These are phyloP conservation scores for Artemisia tridentata DNA, from an alignment of 129 eudicot species.

Conservation along the genomic window DNA sequence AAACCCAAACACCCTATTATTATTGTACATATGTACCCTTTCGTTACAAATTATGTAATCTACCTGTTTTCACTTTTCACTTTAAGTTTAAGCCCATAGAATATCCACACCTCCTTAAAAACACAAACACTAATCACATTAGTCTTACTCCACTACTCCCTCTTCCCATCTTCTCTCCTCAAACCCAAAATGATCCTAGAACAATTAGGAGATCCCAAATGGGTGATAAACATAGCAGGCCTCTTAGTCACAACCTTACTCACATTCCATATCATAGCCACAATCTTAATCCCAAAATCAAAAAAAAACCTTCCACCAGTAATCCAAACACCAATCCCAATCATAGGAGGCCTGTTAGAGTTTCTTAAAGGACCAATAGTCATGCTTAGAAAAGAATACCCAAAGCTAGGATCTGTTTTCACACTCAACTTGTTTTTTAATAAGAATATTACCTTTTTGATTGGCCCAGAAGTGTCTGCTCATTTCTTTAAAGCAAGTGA, in stretches of 20 bases:
- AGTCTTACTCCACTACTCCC: neutral
- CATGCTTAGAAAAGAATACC: slow-evolving; percentile 75
- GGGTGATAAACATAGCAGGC: slow-evolving; percentile 53
- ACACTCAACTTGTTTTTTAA: slow-evolving; percentile 61
- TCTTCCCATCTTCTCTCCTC: neutral
- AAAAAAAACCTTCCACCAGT: slow-evolving; percentile 68
- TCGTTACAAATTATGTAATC: neutral
- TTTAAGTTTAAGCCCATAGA: slow-evolving; percentile 30
- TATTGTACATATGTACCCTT: no score
- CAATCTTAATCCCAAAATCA: slow-evolving; percentile 55
- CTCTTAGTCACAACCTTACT: slow-evolving; percentile 62
- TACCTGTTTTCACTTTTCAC: neutral
- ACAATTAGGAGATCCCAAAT: slow-evolving; percentile 30
- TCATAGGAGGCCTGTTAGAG: slow-evolving; percentile 70
- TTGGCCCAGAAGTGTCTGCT: slow-evolving; percentile 92
- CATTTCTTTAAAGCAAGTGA: slow-evolving; percentile 95
- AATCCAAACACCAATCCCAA: slow-evolving; percentile 50
- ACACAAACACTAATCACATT: neutral
- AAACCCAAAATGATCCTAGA: neutral
- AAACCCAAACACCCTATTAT: no score
- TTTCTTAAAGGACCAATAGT: slow-evolving; percentile 79
- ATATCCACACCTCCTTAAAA: no score
- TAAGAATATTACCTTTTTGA: slow-evolving; percentile 74
- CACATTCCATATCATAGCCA: slow-evolving; percentile 60
- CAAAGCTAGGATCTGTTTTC: slow-evolving; percentile 84